Evolutionary conservation across 495 filamentous ascomycete genomes (phyloP).

Genomic region (Daldinia caldariorum): DNA sequence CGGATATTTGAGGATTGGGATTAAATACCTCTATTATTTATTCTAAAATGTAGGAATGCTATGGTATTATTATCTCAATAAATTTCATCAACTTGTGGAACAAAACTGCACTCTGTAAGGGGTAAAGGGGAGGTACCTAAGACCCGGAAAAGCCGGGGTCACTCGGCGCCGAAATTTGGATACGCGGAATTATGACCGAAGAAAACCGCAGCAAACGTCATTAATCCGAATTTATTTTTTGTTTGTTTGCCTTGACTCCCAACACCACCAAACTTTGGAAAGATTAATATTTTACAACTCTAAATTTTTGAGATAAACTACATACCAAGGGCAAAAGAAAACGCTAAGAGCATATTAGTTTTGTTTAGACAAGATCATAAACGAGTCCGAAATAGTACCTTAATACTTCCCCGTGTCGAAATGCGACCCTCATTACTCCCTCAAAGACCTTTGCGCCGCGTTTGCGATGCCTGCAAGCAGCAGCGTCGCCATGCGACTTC

Average conservation of each 20-base stretch:
- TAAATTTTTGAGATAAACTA: not conserved
- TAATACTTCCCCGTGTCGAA: not conserved
- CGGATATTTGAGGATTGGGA: not conserved
- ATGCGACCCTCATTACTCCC: constrained; percentile 40
- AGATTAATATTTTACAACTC: not conserved
- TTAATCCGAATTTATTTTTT: constrained; percentile 28
- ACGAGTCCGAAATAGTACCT: not conserved
- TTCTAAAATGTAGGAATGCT: no score
- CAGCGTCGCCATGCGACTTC: constrained; percentile 21
- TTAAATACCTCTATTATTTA: not conserved
- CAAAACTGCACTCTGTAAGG: not conserved
- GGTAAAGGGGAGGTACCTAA: not conserved
- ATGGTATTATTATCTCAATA: not conserved
- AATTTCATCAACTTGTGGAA: not conserved
- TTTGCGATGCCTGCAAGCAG: constrained; percentile 42
- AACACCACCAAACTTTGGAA: no score
- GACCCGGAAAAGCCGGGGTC: constrained; percentile 10
- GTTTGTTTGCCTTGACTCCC: no score
- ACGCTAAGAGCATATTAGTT: not conserved
- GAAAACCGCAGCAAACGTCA: constrained; percentile 30
- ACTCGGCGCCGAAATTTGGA: constrained; percentile 36
- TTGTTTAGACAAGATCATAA: not conserved
- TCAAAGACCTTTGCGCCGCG: constrained; percentile 29
- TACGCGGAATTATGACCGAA: constrained; percentile 26
- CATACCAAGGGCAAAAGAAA: not conserved